These are phyloP conservation scores for Ustilago sp. DNA, from an alignment of 1,284 basidiomycete genomes.

Conservation along the genomic window DNA sequence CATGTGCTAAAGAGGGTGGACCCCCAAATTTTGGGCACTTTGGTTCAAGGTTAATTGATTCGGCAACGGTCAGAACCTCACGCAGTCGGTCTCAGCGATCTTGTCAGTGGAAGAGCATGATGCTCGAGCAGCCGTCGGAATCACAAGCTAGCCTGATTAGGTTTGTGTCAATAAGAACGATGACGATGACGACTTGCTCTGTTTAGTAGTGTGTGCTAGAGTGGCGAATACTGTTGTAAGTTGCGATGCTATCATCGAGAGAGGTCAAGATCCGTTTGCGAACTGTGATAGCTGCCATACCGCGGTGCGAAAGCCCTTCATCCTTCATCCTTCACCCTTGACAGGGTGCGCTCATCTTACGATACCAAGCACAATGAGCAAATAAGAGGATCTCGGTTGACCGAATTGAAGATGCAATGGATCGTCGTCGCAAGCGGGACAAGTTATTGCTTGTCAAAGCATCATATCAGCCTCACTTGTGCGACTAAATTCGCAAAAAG, in stretches of 20 bases:
- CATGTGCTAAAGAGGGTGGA: conserved; percentile 13
- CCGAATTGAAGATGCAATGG: not conserved
- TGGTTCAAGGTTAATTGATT: not conserved
- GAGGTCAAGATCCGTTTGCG: not conserved
- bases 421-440: not conserved
- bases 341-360: conserved; percentile 2
- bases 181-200: not conserved
- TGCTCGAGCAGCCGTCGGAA: not conserved
- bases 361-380: not conserved
- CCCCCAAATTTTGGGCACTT: conserved; percentile 10
- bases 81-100: conserved; percentile 3
- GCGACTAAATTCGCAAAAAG: conserved; percentile 1
- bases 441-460: conserved; percentile 22
- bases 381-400: not conserved
- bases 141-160: not conserved
- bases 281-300: not conserved
- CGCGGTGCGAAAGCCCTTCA: not conserved
- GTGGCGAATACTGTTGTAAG: not conserved
- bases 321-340: not conserved
- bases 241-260: not conserved
- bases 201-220: not conserved
- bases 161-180: conserved; percentile 3
- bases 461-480: conserved; percentile 12
- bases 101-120: not conserved
- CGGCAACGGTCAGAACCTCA: not conserved